A percentile compares a stretch with the other conserved stretches of the same genome.
Evolutionary conservation across 2,329 filamentous ascomycete species (phyloP).

Genomic region (Botrytis byssoidea): DNA sequence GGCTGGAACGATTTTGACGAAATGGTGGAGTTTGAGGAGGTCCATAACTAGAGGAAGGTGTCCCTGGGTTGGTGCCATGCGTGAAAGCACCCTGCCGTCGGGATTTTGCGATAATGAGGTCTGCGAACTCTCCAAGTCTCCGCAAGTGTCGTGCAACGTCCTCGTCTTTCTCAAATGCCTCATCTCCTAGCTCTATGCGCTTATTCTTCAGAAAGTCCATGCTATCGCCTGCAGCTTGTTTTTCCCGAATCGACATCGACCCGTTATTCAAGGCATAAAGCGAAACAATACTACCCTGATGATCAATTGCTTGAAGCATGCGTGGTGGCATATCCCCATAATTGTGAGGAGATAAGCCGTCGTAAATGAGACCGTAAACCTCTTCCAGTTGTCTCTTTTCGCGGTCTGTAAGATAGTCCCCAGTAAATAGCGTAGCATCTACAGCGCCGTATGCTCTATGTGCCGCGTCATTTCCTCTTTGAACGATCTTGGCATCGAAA

Average conservation of each 20-base stretch:
- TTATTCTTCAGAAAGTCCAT: background rate
- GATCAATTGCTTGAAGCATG: background rate
- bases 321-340: background rate
- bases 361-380: background rate
- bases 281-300: background rate
- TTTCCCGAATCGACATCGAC: background rate
- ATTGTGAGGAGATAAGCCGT: background rate
- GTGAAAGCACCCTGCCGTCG: background rate
- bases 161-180: background rate
- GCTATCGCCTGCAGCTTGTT: background rate
- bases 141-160: background rate
- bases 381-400: background rate
- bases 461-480: background rate
- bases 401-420: background rate
- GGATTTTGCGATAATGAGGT: background rate
- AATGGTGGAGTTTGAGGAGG: background rate
- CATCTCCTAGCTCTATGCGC: background rate
- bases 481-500: background rate
- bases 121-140: background rate
- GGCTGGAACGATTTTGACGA: no score
- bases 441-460: background rate
- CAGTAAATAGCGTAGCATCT: background rate
- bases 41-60: background rate
- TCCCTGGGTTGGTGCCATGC: background rate
- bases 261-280: background rate